Percentiles rank a stretch among this genome's conserved stretches.
phyloP scores from a whole-genome alignment of 805 yeast species.

The Candida golubevii region DNA sequence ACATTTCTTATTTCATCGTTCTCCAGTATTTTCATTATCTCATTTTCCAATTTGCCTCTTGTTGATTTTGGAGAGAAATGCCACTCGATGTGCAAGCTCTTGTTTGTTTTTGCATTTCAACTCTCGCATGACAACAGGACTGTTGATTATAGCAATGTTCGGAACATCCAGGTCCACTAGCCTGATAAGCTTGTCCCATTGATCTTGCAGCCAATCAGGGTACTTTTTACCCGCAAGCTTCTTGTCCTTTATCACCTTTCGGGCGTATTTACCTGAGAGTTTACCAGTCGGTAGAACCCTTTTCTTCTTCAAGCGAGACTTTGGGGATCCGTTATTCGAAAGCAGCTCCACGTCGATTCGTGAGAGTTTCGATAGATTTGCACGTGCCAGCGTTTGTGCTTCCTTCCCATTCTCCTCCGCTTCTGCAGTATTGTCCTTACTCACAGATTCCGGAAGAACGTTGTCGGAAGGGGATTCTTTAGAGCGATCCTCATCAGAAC shows the following conservation, averaged over 20 bases:
- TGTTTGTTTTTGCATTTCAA: slow-evolving; percentile 24
- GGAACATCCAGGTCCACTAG: slow-evolving; percentile 28
- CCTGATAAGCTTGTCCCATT: slow-evolving; percentile 31
- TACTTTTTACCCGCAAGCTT: not conserved
- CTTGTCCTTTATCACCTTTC: slow-evolving; percentile 13
- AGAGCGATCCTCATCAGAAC: too few relatives aligned
- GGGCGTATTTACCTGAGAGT: slow-evolving; percentile 20
- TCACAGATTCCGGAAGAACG: too few relatives aligned
- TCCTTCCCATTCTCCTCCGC: too few relatives aligned
- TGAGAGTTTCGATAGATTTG: not conserved
- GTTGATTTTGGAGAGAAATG: slow-evolving; percentile 7
- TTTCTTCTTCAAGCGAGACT: not conserved
- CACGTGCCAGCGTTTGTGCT: too few relatives aligned
- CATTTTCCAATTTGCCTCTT: not conserved
- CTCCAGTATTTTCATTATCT: not conserved
- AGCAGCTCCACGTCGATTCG: not conserved
- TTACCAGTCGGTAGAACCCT: slow-evolving; percentile 2
- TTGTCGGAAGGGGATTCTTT: too few relatives aligned
- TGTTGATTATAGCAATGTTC: slow-evolving; percentile 26
- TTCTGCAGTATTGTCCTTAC: too few relatives aligned
- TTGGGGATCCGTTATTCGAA: not conserved
- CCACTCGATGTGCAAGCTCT: slow-evolving; percentile 30
- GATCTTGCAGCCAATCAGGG: slow-evolving; percentile 24
- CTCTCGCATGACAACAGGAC: slow-evolving; percentile 22
- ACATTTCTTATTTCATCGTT: slow-evolving; percentile 48